Percentiles rank a stretch among this genome's conserved stretches.
phyloP scores from a whole-genome alignment of 2,329 filamentous ascomycete species.

The Neophaeococcomyces mojaviensis region DNA sequence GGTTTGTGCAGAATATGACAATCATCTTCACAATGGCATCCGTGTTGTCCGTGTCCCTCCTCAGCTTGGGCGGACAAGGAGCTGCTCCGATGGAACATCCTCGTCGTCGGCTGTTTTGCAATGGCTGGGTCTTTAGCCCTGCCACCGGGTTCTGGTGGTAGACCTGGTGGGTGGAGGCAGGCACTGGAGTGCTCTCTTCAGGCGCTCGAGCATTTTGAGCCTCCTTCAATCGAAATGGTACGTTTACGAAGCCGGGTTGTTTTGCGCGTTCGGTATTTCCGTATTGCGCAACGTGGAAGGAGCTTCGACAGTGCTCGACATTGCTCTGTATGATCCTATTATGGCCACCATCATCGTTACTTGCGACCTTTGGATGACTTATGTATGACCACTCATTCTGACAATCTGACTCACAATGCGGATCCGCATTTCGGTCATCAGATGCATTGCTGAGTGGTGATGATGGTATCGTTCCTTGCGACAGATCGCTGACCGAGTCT shows the following conservation, averaged over 20 bases:
- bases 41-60: constrained; percentile 21
- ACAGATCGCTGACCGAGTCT: background rate
- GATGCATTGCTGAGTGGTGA: constrained; percentile 1
- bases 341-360: background rate
- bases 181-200: too few relatives aligned
- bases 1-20: constrained; percentile 83
- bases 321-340: too few relatives aligned
- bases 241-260: too few relatives aligned
- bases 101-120: background rate
- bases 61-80: constrained; percentile 11
- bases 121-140: background rate
- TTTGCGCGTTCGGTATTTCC: too few relatives aligned
- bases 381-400: too few relatives aligned
- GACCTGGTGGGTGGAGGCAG: background rate
- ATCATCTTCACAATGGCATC: constrained; percentile 22
- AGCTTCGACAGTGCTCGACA: too few relatives aligned
- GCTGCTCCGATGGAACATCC: background rate
- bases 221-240: too few relatives aligned
- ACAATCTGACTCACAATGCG: background rate
- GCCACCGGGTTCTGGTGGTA: background rate
- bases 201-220: too few relatives aligned
- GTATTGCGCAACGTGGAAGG: too few relatives aligned
- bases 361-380: background rate
- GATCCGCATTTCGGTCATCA: background rate
- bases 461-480: background rate